Evolutionary conservation across 2,329 filamentous ascomycete species (phyloP).

Genomic region (Monascus ruber): DNA sequence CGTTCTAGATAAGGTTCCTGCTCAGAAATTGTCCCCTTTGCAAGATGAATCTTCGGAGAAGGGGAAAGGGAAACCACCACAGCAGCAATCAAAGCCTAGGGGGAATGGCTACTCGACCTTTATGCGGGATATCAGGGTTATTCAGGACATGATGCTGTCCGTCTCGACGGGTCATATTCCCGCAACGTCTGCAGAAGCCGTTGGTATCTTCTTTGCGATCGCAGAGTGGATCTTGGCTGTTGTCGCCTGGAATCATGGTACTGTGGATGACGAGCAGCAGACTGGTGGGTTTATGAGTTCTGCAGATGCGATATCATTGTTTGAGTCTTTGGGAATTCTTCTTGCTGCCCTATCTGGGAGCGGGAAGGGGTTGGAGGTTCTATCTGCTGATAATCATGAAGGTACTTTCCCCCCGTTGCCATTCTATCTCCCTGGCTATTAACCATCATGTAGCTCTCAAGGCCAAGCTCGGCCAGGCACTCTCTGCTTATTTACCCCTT

Average conservation of each 20-base stretch:
- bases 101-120: slow-evolving; percentile 19
- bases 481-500: slow-evolving; percentile 29
- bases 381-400: slow-evolving; percentile 23
- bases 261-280: slow-evolving; percentile 15
- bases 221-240: slow-evolving; percentile 30
- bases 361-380: slow-evolving; percentile 22
- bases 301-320: slow-evolving; percentile 28
- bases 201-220: slow-evolving; percentile 20
- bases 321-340: slow-evolving; percentile 32
- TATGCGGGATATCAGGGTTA: slow-evolving; percentile 32
- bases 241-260: slow-evolving; percentile 22
- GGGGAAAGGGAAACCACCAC: slow-evolving; percentile 3
- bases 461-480: slow-evolving; percentile 25
- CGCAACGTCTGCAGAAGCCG: slow-evolving; percentile 17
- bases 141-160: slow-evolving; percentile 30
- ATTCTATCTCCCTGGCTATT: background rate
- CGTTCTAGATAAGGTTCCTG: slow-evolving; percentile 12
- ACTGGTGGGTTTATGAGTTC: slow-evolving; percentile 20
- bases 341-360: slow-evolving; percentile 28
- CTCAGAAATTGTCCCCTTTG: too few species aligned
- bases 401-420: slow-evolving; percentile 12
- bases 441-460: slow-evolving; percentile 18
- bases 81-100: background rate
- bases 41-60: slow-evolving; percentile 1
- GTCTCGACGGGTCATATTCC: slow-evolving; percentile 24